These are phyloP conservation scores for Hysterium pulicare DNA, from an alignment of 2,329 filamentous ascomycete species.

Conservation along the genomic window DNA sequence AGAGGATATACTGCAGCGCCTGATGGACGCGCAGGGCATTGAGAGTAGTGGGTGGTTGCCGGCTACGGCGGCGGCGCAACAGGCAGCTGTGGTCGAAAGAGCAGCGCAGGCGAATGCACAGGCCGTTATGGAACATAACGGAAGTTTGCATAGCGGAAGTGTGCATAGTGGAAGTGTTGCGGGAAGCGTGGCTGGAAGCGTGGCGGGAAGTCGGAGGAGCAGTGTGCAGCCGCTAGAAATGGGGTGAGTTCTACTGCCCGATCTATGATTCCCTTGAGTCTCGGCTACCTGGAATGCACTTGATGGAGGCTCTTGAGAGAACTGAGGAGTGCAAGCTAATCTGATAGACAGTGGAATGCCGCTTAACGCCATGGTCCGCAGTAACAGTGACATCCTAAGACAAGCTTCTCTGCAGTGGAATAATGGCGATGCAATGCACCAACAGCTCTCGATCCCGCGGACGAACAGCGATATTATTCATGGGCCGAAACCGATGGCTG, in stretches of 20 bases:
- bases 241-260: neutral
- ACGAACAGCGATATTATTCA: slow-evolving; percentile 27
- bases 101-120: neutral
- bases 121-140: slow-evolving; percentile 8
- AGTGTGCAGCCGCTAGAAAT: slow-evolving; percentile 15
- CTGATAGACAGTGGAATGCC: too few species aligned
- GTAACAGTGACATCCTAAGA: slow-evolving; percentile 22
- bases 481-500: slow-evolving; percentile 23
- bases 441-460: slow-evolving; percentile 12
- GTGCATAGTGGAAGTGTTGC: slow-evolving; percentile 10
- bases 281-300: neutral
- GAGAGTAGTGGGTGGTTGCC: slow-evolving; percentile 34
- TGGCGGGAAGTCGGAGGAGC: slow-evolving; percentile 20
- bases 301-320: too few species aligned
- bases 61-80: slow-evolving; percentile 28
- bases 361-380: slow-evolving; percentile 12
- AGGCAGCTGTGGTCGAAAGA: slow-evolving; percentile 13
- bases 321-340: too few species aligned
- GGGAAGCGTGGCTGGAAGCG: slow-evolving; percentile 11
- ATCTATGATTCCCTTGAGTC: neutral
- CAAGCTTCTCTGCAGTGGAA: neutral
- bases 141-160: slow-evolving; percentile 15
- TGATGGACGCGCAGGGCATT: slow-evolving; percentile 33
- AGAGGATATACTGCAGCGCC: slow-evolving; percentile 30
- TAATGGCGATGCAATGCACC: neutral